phyloP scores from a whole-genome alignment of 169 alveolate genomes.

The Eimeria nieschulzi region DNA sequence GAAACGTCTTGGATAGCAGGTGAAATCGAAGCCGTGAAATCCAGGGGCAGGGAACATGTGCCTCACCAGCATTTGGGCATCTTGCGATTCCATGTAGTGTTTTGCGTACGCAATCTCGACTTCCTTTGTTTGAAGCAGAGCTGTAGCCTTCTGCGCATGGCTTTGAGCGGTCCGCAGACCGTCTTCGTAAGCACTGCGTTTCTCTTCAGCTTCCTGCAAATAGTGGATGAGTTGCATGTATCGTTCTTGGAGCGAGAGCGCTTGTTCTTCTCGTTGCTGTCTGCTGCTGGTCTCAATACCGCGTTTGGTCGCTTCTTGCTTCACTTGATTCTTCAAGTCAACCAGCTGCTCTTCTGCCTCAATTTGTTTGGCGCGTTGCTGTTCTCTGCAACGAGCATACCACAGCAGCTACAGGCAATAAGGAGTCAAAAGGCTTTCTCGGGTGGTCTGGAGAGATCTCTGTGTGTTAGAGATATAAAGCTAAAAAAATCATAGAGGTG shows the following conservation, averaged over 20 bases:
- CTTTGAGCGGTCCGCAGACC: conserved; percentile 59
- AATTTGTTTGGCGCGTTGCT: conserved; percentile 46
- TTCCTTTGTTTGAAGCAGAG: conserved; percentile 62
- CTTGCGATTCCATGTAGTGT: conserved; percentile 27
- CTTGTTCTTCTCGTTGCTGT: conserved; percentile 64
- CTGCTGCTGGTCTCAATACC: conserved; percentile 20
- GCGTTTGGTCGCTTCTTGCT: neutral
- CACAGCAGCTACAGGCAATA: neutral
- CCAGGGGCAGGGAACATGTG: too few relatives aligned
- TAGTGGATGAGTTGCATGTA: conserved; percentile 53
- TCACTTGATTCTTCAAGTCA: conserved; percentile 37
- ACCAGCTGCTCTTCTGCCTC: conserved; percentile 58
- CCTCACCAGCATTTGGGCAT: conserved; percentile 48
- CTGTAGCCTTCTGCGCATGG: conserved; percentile 43
- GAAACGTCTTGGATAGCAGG: too few relatives aligned
- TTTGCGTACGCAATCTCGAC: conserved; percentile 29
- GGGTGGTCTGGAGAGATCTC: neutral
- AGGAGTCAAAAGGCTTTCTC: neutral
- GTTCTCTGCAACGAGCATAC: conserved; percentile 10
- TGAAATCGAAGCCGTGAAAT: too few relatives aligned
- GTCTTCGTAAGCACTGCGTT: conserved; percentile 61
- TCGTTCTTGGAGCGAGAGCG: conserved; percentile 55
- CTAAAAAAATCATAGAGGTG: too few relatives aligned
- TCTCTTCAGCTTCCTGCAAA: conserved; percentile 70
- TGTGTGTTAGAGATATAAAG: too few relatives aligned